These are phyloP conservation scores for Ambrosiella beaveri DNA, from an alignment of 2,329 filamentous ascomycete species.

Conservation along the genomic window DNA sequence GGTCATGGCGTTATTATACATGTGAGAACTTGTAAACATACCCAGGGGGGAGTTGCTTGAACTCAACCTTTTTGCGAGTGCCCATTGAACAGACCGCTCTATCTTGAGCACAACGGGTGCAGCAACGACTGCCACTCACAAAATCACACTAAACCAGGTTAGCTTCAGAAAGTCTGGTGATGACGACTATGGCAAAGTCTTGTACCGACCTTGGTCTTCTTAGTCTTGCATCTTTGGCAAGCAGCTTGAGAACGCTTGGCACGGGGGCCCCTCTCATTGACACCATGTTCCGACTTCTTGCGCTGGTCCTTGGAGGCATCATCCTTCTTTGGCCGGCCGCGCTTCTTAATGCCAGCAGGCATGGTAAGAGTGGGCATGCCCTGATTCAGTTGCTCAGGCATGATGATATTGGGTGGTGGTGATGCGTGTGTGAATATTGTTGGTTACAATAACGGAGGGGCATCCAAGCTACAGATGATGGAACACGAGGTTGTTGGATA, in stretches of 20 bases:
- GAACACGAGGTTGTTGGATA: too few species aligned
- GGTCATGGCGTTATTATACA: background rate
- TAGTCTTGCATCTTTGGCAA: slow-evolving; percentile 49
- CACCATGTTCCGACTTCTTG: background rate
- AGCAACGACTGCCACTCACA: slow-evolving; percentile 17
- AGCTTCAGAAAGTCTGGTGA: background rate
- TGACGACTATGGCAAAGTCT: background rate
- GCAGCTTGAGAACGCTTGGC: slow-evolving; percentile 52
- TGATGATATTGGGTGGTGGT: background rate
- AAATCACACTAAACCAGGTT: slow-evolving; percentile 5
- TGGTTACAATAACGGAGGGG: too few species aligned
- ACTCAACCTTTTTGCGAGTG: slow-evolving; percentile 49
- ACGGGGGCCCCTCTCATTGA: slow-evolving; percentile 21
- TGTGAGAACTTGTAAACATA: slow-evolving; percentile 21
- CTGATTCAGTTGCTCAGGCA: background rate
- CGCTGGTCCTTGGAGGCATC: background rate
- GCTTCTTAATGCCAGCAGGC: slow-evolving; percentile 7
- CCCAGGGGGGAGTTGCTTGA: slow-evolving; percentile 47
- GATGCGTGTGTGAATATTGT: background rate
- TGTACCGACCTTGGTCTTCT: slow-evolving; percentile 44
- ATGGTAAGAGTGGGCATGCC: background rate
- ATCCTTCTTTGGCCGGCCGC: slow-evolving; percentile 11
- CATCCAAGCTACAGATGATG: too few species aligned
- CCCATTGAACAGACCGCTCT: slow-evolving; percentile 46
- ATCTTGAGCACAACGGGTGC: slow-evolving; percentile 49